phyloP scores from a whole-genome alignment of 2,329 filamentous ascomycete genomes.

The Madurella fahalii region DNA sequence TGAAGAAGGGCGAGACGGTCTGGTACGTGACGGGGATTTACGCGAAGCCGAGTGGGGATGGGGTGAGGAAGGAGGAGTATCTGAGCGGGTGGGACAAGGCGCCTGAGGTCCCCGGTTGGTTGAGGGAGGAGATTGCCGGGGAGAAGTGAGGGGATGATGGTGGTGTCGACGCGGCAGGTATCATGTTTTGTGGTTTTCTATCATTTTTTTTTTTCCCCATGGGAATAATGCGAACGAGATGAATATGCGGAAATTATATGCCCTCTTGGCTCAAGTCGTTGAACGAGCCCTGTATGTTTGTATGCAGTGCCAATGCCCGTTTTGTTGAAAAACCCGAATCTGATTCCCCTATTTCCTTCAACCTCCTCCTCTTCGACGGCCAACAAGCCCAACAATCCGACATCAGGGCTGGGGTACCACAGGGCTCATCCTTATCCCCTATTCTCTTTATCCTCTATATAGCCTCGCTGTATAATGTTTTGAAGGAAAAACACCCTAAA shows the following conservation, averaged over 20 bases:
- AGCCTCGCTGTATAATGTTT: no score
- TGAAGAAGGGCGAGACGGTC: conserved; percentile 52
- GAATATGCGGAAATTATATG: not conserved
- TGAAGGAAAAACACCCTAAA: no score
- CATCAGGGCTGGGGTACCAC: no score
- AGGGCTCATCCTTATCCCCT: no score
- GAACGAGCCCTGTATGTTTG: conserved; percentile 10
- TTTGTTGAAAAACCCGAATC: conserved; percentile 6
- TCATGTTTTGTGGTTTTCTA: not conserved
- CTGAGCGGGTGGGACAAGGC: conserved; percentile 57
- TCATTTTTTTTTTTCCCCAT: not conserved
- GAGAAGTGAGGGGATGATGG: not conserved
- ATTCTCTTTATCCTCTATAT: no score
- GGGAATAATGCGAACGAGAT: not conserved
- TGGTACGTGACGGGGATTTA: conserved; percentile 72
- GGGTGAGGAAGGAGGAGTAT: conserved; percentile 50
- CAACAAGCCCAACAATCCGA: no score
- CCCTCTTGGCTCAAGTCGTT: conserved; percentile 4
- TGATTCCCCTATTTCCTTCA: not conserved
- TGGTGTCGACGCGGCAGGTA: not conserved
- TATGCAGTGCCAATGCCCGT: not conserved
- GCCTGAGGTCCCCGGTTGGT: conserved; percentile 58
- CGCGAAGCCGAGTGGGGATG: conserved; percentile 57
- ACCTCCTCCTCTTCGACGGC: no score
- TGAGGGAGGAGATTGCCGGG: conserved; percentile 46